Base-by-base conservation (phyloP, 2,329 filamentous ascomycete genomes). In the Ophiostoma ulmi region DNA sequence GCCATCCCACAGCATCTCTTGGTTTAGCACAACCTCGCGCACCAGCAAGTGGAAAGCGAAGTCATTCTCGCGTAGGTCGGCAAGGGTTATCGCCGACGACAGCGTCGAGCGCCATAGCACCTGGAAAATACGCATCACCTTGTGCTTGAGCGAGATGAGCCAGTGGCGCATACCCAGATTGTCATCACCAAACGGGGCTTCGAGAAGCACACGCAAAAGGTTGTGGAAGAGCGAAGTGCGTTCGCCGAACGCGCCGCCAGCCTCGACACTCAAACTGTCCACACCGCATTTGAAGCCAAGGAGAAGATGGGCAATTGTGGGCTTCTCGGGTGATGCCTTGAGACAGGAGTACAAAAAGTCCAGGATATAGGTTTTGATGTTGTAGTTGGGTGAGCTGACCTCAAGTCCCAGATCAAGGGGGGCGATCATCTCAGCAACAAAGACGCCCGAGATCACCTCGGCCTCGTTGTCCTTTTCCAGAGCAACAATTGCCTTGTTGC, bases 251-350 rank as follows among this genome's bases (percentile, higher is more conserved):
- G 91, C 80, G 67, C 93, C 87, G 38, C 88, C 86, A 1, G 88
- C 81, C 68, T 90, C 85, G 41, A 95, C 82, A 35, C 88, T 88
- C 2, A 98, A 82, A 11, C 86, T 85, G 73, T 88, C 89, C 48
- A 90, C 87, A 63, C 88, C 87, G 76, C 93, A 96, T 70, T 86
- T 86, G 78, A 99, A 97, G 0, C 95, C 95, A 5, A 99, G 87
- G 1, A 99, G 83, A 65, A 97, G 84, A 78, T 99, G 96, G 0
- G 94, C 95, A 74, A 99, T 90, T 1, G 91, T 96, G 5, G 95
- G 94, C 75, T 89, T 87, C 75, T 90, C 87, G 0, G 91, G 89
- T 36, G 90, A 90, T 44, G 90, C 88, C 70, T 87, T 85, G 2
- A 99, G 84, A 77, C 92, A 97, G 70, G 89, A 87, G 75, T 92